phyloP scores from a whole-genome alignment of 1,284 basidiomycete genomes.

The Sutorius eximius region DNA sequence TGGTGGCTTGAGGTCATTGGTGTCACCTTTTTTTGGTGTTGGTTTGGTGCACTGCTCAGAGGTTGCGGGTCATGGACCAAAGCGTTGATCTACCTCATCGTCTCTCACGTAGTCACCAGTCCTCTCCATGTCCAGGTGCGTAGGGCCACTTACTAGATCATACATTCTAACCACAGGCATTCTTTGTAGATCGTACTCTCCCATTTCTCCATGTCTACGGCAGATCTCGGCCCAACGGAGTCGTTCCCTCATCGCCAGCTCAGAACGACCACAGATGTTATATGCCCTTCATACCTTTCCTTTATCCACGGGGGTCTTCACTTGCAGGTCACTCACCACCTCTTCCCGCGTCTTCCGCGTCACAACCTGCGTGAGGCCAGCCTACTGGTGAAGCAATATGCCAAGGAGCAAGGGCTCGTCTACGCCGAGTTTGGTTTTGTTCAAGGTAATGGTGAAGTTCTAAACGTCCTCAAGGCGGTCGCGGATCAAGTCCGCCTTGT shows the following conservation, averaged over 20 bases:
- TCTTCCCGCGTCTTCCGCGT: constrained; percentile 93
- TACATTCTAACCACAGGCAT: constrained; percentile 6
- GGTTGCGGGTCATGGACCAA: constrained; percentile 69
- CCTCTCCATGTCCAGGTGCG: constrained; percentile 83
- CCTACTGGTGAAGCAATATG: constrained; percentile 82
- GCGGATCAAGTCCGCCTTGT: constrained; percentile 82
- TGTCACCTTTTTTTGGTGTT: constrained; percentile 75
- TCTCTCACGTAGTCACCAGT: constrained; percentile 80
- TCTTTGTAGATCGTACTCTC: constrained; percentile 86
- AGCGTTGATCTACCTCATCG: constrained; percentile 67
- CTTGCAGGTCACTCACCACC: constrained; percentile 95
- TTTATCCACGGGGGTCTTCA: constrained; percentile 94
- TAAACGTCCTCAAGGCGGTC: constrained; percentile 74
- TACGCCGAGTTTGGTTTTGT: constrained; percentile 92
- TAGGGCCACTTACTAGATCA: background rate
- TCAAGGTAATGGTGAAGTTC: constrained; percentile 78
- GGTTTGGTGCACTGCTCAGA: constrained; percentile 69
- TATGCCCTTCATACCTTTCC: constrained; percentile 79
- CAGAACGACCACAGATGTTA: constrained; percentile 94
- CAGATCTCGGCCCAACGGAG: constrained; percentile 87
- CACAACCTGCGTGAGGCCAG: constrained; percentile 89
- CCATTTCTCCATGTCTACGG: constrained; percentile 95
- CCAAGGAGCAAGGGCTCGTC: constrained; percentile 77
- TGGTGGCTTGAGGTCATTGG: constrained; percentile 72
- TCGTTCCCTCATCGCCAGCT: constrained; percentile 93